phyloP scores from a whole-genome alignment of 164 flowering plant species.

The Sedum album region DNA sequence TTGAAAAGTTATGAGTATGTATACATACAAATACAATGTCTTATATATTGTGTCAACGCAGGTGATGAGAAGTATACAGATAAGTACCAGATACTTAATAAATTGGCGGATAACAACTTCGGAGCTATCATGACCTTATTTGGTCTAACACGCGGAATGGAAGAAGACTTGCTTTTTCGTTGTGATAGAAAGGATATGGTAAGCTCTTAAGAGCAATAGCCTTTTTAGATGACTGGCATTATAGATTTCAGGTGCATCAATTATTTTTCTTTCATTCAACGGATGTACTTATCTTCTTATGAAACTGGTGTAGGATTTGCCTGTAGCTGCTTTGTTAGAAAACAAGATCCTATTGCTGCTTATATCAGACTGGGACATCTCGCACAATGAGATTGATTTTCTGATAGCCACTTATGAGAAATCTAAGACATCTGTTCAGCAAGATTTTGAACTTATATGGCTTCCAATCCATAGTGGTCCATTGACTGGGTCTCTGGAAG shows the following conservation, averaged over 20 bases:
- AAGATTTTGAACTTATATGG: not conserved
- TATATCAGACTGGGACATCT: not conserved
- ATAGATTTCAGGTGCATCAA: not conserved
- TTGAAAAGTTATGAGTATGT: not conserved
- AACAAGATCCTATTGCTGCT: not conserved
- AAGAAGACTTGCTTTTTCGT: not conserved
- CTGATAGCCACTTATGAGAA: not conserved
- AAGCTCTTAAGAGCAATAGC: not conserved
- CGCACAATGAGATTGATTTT: not conserved
- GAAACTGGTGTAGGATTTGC: not conserved
- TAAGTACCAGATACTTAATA: not conserved
- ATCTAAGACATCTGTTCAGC: not conserved
- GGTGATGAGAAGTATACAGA: not conserved
- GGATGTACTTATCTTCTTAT: not conserved
- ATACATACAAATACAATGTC: too few species aligned
- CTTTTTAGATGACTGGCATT: not conserved
- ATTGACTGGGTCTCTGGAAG: not conserved
- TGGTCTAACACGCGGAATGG: too few species aligned
- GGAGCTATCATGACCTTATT: not conserved
- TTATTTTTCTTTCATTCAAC: not conserved
- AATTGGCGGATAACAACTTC: not conserved
- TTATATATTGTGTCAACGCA: too few species aligned
- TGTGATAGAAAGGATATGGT: not conserved
- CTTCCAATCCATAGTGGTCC: not conserved
- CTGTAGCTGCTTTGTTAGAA: too few species aligned